These are phyloP conservation scores for Leccinum incarnatum DNA, from an alignment of 768 basidiomycete species.

Conservation along the genomic window DNA sequence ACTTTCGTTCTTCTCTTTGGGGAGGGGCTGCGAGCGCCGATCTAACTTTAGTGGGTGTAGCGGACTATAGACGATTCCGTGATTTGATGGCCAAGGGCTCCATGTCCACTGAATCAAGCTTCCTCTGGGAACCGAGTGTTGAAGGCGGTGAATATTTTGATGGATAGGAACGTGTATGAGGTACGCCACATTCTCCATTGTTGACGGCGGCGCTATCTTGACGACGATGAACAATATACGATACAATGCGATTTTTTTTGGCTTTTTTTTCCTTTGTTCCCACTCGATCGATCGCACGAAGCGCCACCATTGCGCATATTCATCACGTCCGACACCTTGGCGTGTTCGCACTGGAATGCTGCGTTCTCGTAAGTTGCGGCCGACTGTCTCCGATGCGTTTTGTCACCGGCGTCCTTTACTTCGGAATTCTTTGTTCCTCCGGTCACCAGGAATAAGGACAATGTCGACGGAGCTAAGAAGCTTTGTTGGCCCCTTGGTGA, in stretches of 20 bases:
- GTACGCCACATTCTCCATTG: constrained; percentile 13
- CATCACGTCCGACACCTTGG: background rate
- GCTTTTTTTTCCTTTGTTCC: background rate
- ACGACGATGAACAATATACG: constrained; percentile 1
- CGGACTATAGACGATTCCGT: constrained; percentile 19
- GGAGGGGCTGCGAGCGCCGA: constrained; percentile 22
- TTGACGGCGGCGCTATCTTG: constrained; percentile 10
- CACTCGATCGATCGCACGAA: constrained; percentile 16
- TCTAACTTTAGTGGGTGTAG: constrained; percentile 17
- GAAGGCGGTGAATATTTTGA: constrained; percentile 1
- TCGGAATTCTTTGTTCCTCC: constrained; percentile 5
- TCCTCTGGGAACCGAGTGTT: constrained; percentile 12
- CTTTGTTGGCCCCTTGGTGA: constrained; percentile 9
- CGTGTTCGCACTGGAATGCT: background rate
- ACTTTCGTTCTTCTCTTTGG: constrained; percentile 2
- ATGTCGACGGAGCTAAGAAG: constrained; percentile 13
- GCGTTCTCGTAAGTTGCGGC: constrained; percentile 12
- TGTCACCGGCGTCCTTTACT: constrained; percentile 1
- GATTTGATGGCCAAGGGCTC: constrained; percentile 3
- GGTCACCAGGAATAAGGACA: constrained; percentile 18
- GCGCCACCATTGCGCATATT: constrained; percentile 16
- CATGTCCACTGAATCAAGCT: constrained; percentile 6
- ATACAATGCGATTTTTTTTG: constrained; percentile 1
- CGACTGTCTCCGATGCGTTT: constrained; percentile 15
- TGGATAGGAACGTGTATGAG: constrained; percentile 5